A percentile compares a stretch with the other conserved stretches of the same genome.
Conservation (phyloP, 768 basidiomycete genomes). For the Coprinellus aureogranulatus region DNA sequence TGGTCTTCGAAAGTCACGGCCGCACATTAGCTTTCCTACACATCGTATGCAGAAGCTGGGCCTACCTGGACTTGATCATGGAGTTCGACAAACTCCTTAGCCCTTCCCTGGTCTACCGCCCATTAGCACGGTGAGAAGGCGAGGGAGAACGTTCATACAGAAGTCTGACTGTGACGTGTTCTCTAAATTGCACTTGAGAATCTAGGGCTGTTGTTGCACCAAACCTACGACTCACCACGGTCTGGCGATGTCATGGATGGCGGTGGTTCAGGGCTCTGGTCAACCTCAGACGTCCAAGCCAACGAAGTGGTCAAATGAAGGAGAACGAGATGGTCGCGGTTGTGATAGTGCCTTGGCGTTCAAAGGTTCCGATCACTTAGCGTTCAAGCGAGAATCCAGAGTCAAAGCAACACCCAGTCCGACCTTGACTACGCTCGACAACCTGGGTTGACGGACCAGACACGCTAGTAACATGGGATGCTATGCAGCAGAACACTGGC, state of each 20-base stretch:
- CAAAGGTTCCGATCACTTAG: neutral
- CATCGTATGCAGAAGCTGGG: neutral
- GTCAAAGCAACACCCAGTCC: no score
- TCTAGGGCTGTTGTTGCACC: neutral
- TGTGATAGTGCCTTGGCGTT: no score
- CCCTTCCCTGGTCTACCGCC: constrained; percentile 34
- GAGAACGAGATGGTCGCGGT: no score
- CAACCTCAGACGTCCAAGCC: no score
- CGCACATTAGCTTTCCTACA: constrained; percentile 5
- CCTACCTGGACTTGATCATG: constrained; percentile 86
- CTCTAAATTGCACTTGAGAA: neutral
- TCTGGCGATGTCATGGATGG: no score
- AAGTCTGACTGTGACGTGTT: constrained; percentile 22
- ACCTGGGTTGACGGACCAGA: no score
- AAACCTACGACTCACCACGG: no score
- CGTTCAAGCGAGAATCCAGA: neutral
- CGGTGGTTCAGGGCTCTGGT: no score
- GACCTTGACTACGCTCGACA: no score
- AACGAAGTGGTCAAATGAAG: no score
- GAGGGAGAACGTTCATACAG: constrained; percentile 21
- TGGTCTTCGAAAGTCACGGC: constrained; percentile 54
- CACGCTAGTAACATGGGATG: no score
- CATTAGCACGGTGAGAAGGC: neutral
- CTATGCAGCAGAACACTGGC: no score
- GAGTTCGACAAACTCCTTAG: constrained; percentile 77